Evolutionary conservation across 345 rosid species (phyloP), one percentile per base, ranked within the genome.

Genomic region (Lepidium sativum): DNA sequence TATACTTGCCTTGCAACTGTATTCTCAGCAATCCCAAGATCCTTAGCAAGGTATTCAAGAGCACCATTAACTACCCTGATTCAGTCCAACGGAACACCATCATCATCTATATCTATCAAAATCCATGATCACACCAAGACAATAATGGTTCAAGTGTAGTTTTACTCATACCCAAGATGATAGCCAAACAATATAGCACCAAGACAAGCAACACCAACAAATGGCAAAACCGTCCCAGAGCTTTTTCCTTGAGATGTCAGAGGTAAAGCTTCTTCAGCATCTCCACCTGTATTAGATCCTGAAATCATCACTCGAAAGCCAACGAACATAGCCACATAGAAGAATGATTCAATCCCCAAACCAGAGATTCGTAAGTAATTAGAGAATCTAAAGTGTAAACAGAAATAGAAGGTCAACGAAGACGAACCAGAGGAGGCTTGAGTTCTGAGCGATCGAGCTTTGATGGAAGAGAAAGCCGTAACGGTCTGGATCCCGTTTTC

Each of bases 121-220:
- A 60, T 52, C 9, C 20, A 40, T 53, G 12, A 55, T 20, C 16
- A 21, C 43, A 35, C 25, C 42, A 33, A 34, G 44, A 16, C 5
- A 10, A 55, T 13, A 21, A 9, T 40, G 16, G 67, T 33, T 37
- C 44, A 61, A 47, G 40, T 54, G 32, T 23, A 61, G 41, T 54
- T 13, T 6, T 4, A 44, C 2, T 60, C 83, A 63, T 83, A 94
- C 99, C 92, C 97, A 13, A 91, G 85, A 80, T 94, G 99, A 73
- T 94, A 94, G 71, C 99, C 99, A 79, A 94, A 91, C 75, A 87
- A 67, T 47, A 83, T 83, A 75, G 99, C 97, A 68, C 97, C 99
- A 56, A 94, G 83, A 75, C 97, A 91, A 75, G 99, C 96, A 76
- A 94, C 83, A 14, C 86, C 97, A 32, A 94, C 96, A 67, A 76